phyloP scores from a whole-genome alignment of 495 filamentous ascomycete species.

The Penicillium mononematosum region DNA sequence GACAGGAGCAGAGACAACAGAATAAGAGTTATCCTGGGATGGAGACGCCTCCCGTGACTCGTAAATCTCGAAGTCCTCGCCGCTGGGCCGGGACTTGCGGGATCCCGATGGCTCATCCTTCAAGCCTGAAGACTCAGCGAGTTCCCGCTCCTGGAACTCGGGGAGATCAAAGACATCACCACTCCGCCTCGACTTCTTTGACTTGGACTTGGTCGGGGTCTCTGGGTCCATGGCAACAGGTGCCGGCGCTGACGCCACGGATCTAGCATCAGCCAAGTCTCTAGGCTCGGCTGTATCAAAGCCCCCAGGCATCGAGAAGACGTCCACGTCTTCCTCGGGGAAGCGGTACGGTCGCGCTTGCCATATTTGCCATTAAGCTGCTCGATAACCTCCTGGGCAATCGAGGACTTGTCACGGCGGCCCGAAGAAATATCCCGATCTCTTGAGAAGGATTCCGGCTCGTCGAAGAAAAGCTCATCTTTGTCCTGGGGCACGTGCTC shows the following conservation, averaged over 20 bases:
- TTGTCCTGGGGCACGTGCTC: slow-evolving; percentile 18
- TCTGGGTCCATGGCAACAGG: neutral
- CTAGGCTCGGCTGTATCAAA: slow-evolving; percentile 31
- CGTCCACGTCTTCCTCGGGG: slow-evolving; percentile 22
- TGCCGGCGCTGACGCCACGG: neutral
- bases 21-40: slow-evolving; percentile 19
- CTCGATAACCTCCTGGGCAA: slow-evolving; percentile 35
- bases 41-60: slow-evolving; percentile 13
- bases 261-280: neutral
- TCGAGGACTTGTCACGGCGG: slow-evolving; percentile 17
- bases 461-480: slow-evolving; percentile 23
- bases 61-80: slow-evolving; percentile 6
- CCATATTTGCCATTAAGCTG: slow-evolving; percentile 26
- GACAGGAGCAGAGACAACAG: slow-evolving; percentile 26
- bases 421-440: slow-evolving; percentile 9
- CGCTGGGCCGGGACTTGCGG: neutral
- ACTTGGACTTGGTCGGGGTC: slow-evolving; percentile 11
- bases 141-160: neutral
- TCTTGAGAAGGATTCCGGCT: slow-evolving; percentile 20
- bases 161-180: slow-evolving; percentile 3
- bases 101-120: neutral
- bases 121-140: neutral
- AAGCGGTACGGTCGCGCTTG: slow-evolving; percentile 9
- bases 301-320: slow-evolving; percentile 43
- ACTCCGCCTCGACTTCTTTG: slow-evolving; percentile 5